A percentile compares a stretch with the other conserved stretches of the same genome.
Evolutionary conservation across 305 asterid genomes (phyloP).

Genomic region (Fraxinus nigra): DNA sequence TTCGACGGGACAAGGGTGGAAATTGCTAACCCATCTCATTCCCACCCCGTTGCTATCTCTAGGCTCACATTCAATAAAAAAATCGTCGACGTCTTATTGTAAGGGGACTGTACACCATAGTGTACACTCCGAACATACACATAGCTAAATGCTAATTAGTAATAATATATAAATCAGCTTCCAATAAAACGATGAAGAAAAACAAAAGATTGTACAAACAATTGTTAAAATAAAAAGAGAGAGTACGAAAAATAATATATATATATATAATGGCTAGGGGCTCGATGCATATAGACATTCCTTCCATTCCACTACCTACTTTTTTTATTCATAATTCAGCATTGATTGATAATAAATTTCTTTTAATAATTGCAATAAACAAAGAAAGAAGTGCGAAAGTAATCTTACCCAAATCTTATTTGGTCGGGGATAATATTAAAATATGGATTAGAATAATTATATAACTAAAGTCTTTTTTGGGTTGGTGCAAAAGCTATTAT

Average conservation of each 20-base stretch:
- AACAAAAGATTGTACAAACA: conserved; percentile 3
- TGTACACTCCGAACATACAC: too few species aligned
- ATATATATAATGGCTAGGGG: conserved; percentile 32
- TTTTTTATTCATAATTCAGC: conserved; percentile 13
- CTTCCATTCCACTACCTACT: conserved; percentile 23
- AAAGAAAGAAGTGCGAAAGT: conserved; percentile 12
- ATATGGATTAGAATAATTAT: background rate
- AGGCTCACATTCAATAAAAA: too few species aligned
- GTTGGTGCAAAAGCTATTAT: conserved; percentile 1
- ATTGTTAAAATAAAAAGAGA: background rate
- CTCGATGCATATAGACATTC: conserved; percentile 55
- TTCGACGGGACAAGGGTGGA: too few species aligned
- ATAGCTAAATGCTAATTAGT: too few species aligned
- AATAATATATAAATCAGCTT: background rate
- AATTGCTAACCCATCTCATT: too few species aligned
- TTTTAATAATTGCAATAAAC: conserved; percentile 23
- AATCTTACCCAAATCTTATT: conserved; percentile 43
- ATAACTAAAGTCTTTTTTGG: background rate
- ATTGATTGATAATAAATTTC: conserved; percentile 9
- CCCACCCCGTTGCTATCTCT: too few species aligned
- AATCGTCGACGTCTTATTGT: too few species aligned
- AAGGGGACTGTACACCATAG: too few species aligned
- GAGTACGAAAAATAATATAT: background rate
- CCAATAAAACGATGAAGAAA: background rate
- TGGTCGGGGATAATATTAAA: conserved; percentile 25